Conservation (phyloP, 192 early-diverging fungal genomes). For the Chytriomyces sp. region DNA sequence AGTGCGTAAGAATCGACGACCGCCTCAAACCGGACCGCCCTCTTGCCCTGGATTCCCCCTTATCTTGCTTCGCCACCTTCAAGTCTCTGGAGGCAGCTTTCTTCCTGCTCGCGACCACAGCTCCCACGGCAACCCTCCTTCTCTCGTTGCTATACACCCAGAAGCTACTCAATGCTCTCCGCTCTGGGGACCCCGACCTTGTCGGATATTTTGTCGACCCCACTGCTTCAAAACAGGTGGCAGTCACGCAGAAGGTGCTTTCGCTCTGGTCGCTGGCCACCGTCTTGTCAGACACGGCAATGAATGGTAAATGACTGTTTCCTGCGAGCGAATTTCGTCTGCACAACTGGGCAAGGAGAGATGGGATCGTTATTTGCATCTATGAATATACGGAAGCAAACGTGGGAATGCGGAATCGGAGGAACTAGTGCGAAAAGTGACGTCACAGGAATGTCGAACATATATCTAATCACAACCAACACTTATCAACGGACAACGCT, state of each 20-base stretch:
- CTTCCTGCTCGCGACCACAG: slow-evolving; percentile 19
- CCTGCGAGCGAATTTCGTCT: no score
- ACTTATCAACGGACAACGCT: no score
- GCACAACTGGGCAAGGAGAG: no score
- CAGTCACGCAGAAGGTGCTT: not conserved
- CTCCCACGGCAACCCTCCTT: slow-evolving; percentile 14
- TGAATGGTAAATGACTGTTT: no score
- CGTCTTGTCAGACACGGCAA: not conserved
- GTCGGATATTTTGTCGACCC: not conserved
- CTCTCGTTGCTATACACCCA: not conserved
- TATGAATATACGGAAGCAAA: no score
- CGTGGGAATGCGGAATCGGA: no score
- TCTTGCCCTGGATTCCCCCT: not conserved
- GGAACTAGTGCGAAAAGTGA: no score
- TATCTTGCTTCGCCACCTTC: not conserved
- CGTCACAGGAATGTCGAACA: no score
- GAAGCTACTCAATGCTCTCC: not conserved
- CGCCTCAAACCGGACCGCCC: not conserved
- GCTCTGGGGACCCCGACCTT: not conserved
- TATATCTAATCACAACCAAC: no score
- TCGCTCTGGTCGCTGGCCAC: not conserved
- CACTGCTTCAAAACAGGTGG: not conserved
- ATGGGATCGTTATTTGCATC: no score
- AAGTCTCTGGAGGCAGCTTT: no score
- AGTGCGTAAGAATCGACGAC: not conserved